phyloP scores from a whole-genome alignment of 2,329 filamentous ascomycete genomes.

The Aureobasidium uvarum region DNA sequence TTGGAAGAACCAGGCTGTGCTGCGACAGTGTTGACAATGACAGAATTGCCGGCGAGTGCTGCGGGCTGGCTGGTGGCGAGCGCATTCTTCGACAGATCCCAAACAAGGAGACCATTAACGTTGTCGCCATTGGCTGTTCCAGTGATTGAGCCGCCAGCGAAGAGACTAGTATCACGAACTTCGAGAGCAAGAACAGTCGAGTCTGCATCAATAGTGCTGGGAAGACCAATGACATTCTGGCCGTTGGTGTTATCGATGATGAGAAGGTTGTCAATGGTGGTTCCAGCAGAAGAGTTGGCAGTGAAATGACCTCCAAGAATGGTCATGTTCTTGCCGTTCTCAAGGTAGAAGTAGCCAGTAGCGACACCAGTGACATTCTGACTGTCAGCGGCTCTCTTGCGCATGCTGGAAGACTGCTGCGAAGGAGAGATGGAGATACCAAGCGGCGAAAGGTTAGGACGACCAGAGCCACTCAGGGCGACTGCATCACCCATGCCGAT shows the following conservation, averaged over 20 bases:
- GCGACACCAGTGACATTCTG: conserved; percentile 65
- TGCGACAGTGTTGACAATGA: conserved; percentile 73
- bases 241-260: conserved; percentile 75
- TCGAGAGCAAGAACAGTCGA: conserved; percentile 75
- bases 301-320: conserved; percentile 85
- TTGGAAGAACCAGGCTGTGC: conserved; percentile 67
- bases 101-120: conserved; percentile 74
- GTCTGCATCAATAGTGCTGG: conserved; percentile 62
- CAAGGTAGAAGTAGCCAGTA: conserved; percentile 73
- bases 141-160: conserved; percentile 75
- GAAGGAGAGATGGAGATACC: conserved; percentile 54
- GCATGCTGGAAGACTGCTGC: conserved; percentile 32
- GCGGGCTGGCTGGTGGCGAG: conserved; percentile 70
- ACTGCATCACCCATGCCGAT: conserved; percentile 71
- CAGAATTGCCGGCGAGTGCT: conserved; percentile 65
- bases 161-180: conserved; percentile 66
- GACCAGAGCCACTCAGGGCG: conserved; percentile 54
- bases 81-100: conserved; percentile 65
- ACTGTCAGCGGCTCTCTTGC: conserved; percentile 44
- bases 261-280: conserved; percentile 72
- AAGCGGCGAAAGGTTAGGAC: conserved; percentile 48
- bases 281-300: conserved; percentile 65
- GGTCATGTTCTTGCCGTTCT: conserved; percentile 72
- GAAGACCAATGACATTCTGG: conserved; percentile 67
- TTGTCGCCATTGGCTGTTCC: conserved; percentile 63